Conservation (phyloP, 2,329 filamentous ascomycete genomes). For the Neonectria magnoliae region DNA sequence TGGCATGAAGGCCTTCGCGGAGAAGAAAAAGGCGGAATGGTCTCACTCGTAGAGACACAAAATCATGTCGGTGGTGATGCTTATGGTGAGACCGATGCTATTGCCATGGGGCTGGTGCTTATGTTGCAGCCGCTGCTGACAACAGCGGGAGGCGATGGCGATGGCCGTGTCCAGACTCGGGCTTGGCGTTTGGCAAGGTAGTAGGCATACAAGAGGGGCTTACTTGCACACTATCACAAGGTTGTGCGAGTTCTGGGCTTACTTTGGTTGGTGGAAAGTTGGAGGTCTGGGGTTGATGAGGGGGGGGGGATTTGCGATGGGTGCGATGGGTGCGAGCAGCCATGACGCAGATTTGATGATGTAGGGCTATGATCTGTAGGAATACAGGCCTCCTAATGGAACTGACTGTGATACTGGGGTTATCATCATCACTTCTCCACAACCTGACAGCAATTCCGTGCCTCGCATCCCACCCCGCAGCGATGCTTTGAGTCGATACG, state of each 20-base stretch:
- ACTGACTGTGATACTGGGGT: no score
- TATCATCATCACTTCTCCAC: background rate
- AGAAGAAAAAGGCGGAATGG: conserved; percentile 95
- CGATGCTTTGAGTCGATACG: background rate
- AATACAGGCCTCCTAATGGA: no score
- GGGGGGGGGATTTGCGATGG: no score
- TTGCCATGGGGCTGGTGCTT: conserved; percentile 13
- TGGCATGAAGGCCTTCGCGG: conserved; percentile 93
- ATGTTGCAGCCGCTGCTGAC: conserved; percentile 12
- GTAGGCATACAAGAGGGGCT: background rate
- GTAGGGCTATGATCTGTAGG: conserved; percentile 2
- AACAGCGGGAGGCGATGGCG: conserved; percentile 1
- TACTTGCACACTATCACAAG: conserved; percentile 12
- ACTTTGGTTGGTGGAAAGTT: background rate
- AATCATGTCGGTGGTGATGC: conserved; percentile 11
- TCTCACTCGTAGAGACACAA: conserved; percentile 70
- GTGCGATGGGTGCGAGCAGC: background rate
- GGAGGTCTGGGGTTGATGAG: no score
- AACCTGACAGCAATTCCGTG: background rate
- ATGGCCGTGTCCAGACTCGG: conserved; percentile 1
- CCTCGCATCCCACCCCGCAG: conserved; percentile 15
- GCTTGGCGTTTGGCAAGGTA: background rate
- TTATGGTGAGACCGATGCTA: conserved; percentile 7
- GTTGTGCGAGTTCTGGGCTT: conserved; percentile 4
- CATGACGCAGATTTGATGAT: background rate